Conservation (phyloP, 2,329 filamentous ascomycete genomes). For the Aaosphaeria pasadenensis region DNA sequence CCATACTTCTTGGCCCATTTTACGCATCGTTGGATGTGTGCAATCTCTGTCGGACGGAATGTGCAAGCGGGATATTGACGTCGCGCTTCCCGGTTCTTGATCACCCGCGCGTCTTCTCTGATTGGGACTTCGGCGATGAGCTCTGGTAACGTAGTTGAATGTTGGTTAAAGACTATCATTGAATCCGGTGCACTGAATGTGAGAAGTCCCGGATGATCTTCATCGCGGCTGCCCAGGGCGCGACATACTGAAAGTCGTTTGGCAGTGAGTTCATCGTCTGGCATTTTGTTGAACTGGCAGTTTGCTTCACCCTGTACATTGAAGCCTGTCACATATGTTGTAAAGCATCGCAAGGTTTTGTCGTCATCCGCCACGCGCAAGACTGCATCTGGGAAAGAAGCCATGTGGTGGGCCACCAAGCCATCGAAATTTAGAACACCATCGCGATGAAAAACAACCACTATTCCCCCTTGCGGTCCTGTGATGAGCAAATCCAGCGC, state of each 20-base stretch:
- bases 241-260: conserved; percentile 56
- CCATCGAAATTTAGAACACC: conserved; percentile 32
- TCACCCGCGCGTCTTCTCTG: conserved; percentile 9
- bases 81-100: conserved; percentile 55
- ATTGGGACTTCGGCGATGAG: too few species aligned
- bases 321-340: conserved; percentile 43
- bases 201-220: conserved; percentile 39
- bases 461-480: too few species aligned
- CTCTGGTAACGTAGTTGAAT: conserved; percentile 45
- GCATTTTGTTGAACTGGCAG: too few species aligned
- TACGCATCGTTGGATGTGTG: conserved; percentile 55
- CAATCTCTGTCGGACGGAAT: conserved; percentile 45
- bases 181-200: conserved; percentile 48
- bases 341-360: conserved; percentile 49
- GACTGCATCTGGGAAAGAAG: conserved; percentile 46
- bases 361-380: conserved; percentile 47
- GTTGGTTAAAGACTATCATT: conserved; percentile 51
- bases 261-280: conserved; percentile 42
- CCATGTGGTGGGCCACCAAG: conserved; percentile 49
- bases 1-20: conserved; percentile 53
- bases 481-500: too few species aligned
- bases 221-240: conserved; percentile 40
- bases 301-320: too few species aligned
- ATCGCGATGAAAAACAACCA: too few species aligned
- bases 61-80: conserved; percentile 44